These are phyloP conservation scores for Talaromyces sp. DNA, from an alignment of 2,329 filamentous ascomycete genomes.

Conservation along the genomic window DNA sequence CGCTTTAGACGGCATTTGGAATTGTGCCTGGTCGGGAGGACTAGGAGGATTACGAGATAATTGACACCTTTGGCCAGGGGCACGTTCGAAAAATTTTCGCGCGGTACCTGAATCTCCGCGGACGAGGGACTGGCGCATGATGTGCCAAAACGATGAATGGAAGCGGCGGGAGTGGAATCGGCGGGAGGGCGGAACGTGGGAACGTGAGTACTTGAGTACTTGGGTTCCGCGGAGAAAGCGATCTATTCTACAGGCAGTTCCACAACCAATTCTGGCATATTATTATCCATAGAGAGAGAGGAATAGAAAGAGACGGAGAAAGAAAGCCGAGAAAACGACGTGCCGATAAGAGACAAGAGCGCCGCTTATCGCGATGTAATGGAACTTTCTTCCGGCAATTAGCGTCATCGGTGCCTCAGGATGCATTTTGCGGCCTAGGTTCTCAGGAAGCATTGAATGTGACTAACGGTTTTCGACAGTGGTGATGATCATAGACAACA, in stretches of 20 bases:
- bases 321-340: background rate
- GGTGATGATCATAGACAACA: background rate
- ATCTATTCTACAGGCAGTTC: background rate
- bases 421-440: background rate
- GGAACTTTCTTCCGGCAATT: background rate
- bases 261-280: background rate
- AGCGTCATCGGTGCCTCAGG: background rate
- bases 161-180: background rate
- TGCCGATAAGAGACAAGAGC: background rate
- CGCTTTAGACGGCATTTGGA: background rate
- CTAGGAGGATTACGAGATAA: background rate
- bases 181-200: no score
- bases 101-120: slow-evolving; percentile 4
- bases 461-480: background rate
- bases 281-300: background rate
- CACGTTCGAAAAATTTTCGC: background rate
- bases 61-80: background rate
- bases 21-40: background rate
- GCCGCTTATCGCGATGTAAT: background rate
- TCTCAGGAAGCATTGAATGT: background rate
- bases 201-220: background rate
- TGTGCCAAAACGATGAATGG: background rate
- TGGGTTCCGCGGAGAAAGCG: slow-evolving; percentile 8
- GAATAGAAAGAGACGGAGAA: no score
- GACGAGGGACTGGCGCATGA: background rate